A percentile compares a stretch with the other conserved stretches of the same genome.
These are phyloP conservation scores for Malus hybrid DNA, from an alignment of 331 rosid genomes.

Conservation along the genomic window DNA sequence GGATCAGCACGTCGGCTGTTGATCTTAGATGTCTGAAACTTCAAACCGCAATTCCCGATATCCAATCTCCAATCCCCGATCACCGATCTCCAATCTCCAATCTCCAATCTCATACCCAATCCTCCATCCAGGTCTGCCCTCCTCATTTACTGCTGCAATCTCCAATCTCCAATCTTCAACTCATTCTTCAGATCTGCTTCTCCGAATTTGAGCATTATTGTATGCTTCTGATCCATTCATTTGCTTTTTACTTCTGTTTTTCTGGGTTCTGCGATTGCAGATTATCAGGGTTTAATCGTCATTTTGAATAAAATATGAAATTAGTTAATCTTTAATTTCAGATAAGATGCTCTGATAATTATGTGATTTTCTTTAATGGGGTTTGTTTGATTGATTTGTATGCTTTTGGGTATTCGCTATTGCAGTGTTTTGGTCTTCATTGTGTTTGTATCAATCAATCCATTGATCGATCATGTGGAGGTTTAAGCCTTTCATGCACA, in stretches of 20 bases:
- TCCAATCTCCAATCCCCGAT: neutral
- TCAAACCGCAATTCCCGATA: neutral
- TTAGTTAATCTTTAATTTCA: neutral
- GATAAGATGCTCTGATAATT: neutral
- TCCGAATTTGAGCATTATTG: neutral
- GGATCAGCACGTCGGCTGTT: slow-evolving; percentile 2
- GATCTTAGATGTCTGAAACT: slow-evolving; percentile 4
- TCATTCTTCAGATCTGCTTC: slow-evolving; percentile 4
- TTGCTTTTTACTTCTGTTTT: neutral
- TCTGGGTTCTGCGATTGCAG: neutral
- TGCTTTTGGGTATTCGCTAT: neutral
- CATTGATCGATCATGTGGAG: slow-evolving; percentile 57
- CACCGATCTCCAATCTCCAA: neutral
- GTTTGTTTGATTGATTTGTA: neutral
- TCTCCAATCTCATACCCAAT: neutral
- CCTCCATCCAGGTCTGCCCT: neutral
- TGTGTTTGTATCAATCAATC: neutral
- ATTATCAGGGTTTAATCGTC: neutral
- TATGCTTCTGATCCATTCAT: neutral
- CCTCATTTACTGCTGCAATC: neutral
- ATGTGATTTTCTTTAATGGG: neutral
- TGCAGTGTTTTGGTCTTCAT: neutral
- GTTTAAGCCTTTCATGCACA: slow-evolving; percentile 83
- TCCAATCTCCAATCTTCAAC: neutral
- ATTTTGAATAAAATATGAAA: neutral